These are phyloP conservation scores for Coemansia erecta DNA, from an alignment of 192 early-diverging fungal genomes.

Conservation along the genomic window DNA sequence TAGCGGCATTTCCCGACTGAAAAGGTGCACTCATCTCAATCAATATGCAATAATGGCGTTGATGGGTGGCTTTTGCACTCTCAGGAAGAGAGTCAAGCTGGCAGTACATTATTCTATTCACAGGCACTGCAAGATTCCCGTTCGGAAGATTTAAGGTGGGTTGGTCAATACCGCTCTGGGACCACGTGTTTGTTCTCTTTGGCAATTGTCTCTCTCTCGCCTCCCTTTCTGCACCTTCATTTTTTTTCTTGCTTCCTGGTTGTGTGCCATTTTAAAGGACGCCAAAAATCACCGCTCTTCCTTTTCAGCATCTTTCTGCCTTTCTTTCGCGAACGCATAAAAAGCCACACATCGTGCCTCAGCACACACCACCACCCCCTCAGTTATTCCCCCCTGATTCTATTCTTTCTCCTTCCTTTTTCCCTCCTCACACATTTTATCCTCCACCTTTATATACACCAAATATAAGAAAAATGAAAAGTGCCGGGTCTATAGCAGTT, in stretches of 20 bases:
- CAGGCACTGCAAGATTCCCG: background rate
- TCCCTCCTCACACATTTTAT: background rate
- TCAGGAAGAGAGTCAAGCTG: no score
- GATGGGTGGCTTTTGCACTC: no score
- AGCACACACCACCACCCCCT: background rate
- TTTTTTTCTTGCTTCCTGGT: background rate
- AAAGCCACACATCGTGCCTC: background rate
- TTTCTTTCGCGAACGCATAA: background rate
- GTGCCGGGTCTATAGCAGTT: slow-evolving; percentile 22
- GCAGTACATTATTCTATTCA: background rate
- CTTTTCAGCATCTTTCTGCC: no score
- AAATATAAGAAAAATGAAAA: slow-evolving; percentile 4
- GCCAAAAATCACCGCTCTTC: no score
- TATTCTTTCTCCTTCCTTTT: slow-evolving; percentile 1
- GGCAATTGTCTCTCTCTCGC: background rate
- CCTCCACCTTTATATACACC: no score
- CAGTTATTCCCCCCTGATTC: background rate
- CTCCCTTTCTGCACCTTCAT: background rate
- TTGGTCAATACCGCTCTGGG: background rate
- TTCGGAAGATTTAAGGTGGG: background rate
- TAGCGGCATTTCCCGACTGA: no score
- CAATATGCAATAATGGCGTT: no score
- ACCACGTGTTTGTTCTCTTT: slow-evolving; percentile 1
- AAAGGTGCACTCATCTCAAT: no score
- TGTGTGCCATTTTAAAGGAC: no score